phyloP scores from a whole-genome alignment of 768 basidiomycete genomes.

The Grammothele lineata region DNA sequence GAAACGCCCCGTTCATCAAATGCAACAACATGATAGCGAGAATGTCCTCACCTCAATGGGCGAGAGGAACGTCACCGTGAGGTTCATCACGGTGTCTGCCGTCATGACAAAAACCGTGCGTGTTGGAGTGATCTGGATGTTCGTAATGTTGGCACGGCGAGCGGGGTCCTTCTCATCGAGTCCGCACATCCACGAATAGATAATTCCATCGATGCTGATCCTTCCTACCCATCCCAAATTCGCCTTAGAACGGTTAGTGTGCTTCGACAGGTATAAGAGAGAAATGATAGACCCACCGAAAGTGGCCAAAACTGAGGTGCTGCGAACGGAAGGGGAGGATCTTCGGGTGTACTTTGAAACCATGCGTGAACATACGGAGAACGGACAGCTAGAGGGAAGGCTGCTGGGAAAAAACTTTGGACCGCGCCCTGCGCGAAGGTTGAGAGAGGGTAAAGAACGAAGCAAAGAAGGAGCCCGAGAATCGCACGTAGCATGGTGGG shows the following conservation, averaged over 20 bases:
- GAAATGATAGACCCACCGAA: not conserved
- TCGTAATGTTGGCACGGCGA: not conserved
- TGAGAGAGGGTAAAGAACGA: no score
- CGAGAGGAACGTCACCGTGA: constrained; percentile 35
- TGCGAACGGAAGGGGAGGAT: constrained; percentile 5
- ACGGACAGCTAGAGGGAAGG: constrained; percentile 23
- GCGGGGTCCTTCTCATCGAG: not conserved
- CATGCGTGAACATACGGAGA: constrained; percentile 25
- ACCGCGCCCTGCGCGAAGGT: not conserved
- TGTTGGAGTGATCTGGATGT: not conserved
- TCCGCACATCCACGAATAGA: constrained; percentile 5
- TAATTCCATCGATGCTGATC: constrained; percentile 3
- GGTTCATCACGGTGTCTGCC: constrained; percentile 32
- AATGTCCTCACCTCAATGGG: constrained; percentile 41
- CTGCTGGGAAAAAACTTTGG: constrained; percentile 15
- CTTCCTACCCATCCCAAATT: constrained; percentile 7
- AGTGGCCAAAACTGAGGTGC: constrained; percentile 18
- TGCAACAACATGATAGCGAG: no score
- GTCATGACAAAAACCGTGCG: constrained; percentile 24
- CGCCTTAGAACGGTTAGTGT: not conserved
- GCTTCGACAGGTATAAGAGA: no score
- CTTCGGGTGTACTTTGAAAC: not conserved
- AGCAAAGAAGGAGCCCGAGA: no score
- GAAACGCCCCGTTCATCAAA: no score
- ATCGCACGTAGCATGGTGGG: no score